Evolutionary conservation across 2,329 filamentous ascomycete species (phyloP), one percentile per base, ranked within the genome.

Genomic region (Aspergillus persii): DNA sequence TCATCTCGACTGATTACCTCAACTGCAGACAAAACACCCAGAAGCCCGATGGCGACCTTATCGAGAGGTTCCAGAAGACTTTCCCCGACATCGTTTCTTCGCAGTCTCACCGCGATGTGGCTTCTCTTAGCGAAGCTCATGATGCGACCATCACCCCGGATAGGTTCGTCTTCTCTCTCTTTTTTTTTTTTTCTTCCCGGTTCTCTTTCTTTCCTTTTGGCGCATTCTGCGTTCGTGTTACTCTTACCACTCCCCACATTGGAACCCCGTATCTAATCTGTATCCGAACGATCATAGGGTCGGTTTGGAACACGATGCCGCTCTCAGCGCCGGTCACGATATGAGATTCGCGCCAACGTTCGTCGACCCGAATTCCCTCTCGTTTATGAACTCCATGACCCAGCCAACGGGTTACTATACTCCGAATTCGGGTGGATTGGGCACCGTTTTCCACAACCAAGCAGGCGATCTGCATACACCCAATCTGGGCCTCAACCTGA

Each of bases 271-370:
- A 15, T 41, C 36, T 41, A 41, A 41, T 41, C 36, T 15, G 15
- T 41, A 1, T 15, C 12, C n/a, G 36, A n/a, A n/a, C 11, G 7
- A 78, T 75, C 65, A 76, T 75, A 62, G 79, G 80, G 73, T 77
- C 48, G 77, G 82, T 41, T 76, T 85, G 63, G 91, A 91, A 73
- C 86, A 90, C 69, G 92, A 96, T 70, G 89, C 90, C 23, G 96
- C 91, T 3, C 91, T 92, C 4, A 86, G 90, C 72, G 89, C 88
- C 18, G 85, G 89, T 47, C 87, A 89, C 69, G 92, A 97, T 67
- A 95, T 93, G 88, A 86, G 90, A 65, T 92, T 96, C 70, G 96
- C 93, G 2, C 92, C 93, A 3, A 95, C 92, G 26, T 81, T 96
- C 58, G 84, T 98, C 71, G 94, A 98, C 71, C 87, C 92, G 18